A percentile compares a stretch with the other conserved stretches of the same genome.
Conservation (phyloP, 148 eudicot genomes). For the Rhododendron kiyosumense region DNA sequence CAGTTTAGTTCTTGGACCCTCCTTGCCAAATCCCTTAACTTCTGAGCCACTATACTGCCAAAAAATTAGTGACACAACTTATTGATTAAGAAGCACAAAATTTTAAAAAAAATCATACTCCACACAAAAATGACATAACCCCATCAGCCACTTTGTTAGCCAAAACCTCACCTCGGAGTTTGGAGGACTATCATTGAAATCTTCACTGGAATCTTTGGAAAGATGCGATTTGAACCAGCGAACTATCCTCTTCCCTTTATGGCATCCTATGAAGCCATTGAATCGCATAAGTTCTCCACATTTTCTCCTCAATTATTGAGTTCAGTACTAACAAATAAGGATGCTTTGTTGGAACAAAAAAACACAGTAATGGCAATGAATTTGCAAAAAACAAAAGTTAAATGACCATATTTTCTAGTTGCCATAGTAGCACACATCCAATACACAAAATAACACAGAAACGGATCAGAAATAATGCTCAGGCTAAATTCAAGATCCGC, state of each 20-base stretch:
- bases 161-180: slow-evolving; percentile 28
- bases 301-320: not conserved
- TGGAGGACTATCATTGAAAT: slow-evolving; percentile 13
- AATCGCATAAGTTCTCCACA: not conserved
- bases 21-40: slow-evolving; percentile 25
- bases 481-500: not conserved
- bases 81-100: slow-evolving; percentile 3
- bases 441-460: slow-evolving; percentile 1
- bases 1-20: slow-evolving; percentile 28
- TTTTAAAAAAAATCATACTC: slow-evolving; percentile 1
- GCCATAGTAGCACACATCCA: not conserved
- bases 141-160: not conserved
- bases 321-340: not conserved
- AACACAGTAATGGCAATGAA: not conserved
- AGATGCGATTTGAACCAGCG: slow-evolving; percentile 45
- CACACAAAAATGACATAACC: not conserved
- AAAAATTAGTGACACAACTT: slow-evolving; percentile 7
- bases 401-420: not conserved
- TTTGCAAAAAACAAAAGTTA: not conserved
- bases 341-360: not conserved
- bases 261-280: slow-evolving; percentile 30
- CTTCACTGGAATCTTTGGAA: slow-evolving; percentile 35
- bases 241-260: slow-evolving; percentile 44
- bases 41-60: slow-evolving; percentile 27
- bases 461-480: not conserved